Conservation (phyloP, 768 basidiomycete species). For the Rickenella mellea region DNA sequence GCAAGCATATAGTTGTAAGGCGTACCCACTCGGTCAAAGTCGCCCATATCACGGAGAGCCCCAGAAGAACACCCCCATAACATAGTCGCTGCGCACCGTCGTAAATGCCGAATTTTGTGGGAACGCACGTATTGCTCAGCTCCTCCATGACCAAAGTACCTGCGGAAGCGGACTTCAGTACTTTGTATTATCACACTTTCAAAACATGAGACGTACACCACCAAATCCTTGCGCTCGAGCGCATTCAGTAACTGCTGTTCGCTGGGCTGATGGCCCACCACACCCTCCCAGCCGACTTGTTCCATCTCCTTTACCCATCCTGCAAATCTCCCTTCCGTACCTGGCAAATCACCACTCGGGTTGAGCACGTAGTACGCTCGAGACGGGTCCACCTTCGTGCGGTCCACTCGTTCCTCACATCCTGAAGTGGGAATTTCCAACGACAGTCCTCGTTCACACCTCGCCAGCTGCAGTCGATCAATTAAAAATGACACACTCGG, state of each 20-base stretch:
- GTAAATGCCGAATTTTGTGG: conserved; percentile 72
- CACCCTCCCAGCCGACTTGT: conserved; percentile 72
- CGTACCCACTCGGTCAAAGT: conserved; percentile 87
- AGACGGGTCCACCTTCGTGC: conserved; percentile 49
- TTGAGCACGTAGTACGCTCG: conserved; percentile 83
- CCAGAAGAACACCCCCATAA: conserved; percentile 99
- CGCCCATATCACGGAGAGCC: conserved; percentile 78
- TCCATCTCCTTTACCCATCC: conserved; percentile 72
- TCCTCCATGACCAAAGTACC: conserved; percentile 96
- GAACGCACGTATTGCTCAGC: conserved; percentile 91
- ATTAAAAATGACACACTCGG: conserved; percentile 83
- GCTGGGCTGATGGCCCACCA: conserved; percentile 64
- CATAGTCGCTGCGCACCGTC: conserved; percentile 88
- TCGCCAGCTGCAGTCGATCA: conserved; percentile 65
- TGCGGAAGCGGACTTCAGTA: conserved; percentile 21
- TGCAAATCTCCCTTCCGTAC: conserved; percentile 76
- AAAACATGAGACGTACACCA: conserved; percentile 60
- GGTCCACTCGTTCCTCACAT: conserved; percentile 23
- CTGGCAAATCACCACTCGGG: conserved; percentile 80
- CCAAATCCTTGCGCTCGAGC: conserved; percentile 64
- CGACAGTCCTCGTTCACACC: conserved; percentile 26
- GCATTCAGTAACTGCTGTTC: conserved; percentile 79
- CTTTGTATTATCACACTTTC: neutral
- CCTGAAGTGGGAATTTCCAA: conserved; percentile 9
- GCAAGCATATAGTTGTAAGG: conserved; percentile 95